Evolutionary conservation across 352 stramenopile species (phyloP).

Genomic region (Phytophthora palmivora): DNA sequence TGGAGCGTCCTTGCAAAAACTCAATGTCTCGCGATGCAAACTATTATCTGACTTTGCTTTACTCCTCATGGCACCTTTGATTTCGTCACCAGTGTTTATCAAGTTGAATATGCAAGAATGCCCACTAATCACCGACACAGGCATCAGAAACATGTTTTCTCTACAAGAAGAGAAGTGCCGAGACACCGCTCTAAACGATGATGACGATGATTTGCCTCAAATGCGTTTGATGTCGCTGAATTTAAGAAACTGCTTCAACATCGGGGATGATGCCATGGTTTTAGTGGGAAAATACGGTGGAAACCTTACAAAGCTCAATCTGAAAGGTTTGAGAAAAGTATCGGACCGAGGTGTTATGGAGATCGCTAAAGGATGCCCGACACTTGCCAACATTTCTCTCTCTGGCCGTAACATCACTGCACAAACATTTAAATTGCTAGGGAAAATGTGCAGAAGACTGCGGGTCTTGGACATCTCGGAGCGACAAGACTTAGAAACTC

Average conservation of each 20-base stretch:
- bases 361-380: slow-evolving; percentile 57
- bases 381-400: slow-evolving; percentile 49
- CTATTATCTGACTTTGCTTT: slow-evolving; percentile 66
- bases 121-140: slow-evolving; percentile 46
- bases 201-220: slow-evolving; percentile 34
- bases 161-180: slow-evolving; percentile 28
- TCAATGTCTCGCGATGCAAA: slow-evolving; percentile 63
- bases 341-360: slow-evolving; percentile 58
- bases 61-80: slow-evolving; percentile 53
- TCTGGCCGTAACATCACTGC: slow-evolving; percentile 57
- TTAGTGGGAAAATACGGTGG: slow-evolving; percentile 42
- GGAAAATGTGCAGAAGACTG: slow-evolving; percentile 61
- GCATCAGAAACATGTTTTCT: slow-evolving; percentile 60
- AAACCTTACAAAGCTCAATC: slow-evolving; percentile 54
- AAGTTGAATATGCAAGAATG: slow-evolving; percentile 63
- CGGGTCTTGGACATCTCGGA: slow-evolving; percentile 52
- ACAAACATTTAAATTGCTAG: slow-evolving; percentile 58
- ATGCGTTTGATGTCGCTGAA: slow-evolving; percentile 40
- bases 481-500: slow-evolving; percentile 55
- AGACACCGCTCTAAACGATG: neutral
- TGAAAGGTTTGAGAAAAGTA: slow-evolving; percentile 62
- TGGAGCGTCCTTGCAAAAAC: slow-evolving; percentile 32
- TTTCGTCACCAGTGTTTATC: slow-evolving; percentile 33
- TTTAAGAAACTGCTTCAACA: slow-evolving; percentile 58
- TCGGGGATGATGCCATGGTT: slow-evolving; percentile 55